Evolutionary conservation across 208 protist genomes (phyloP).

Genomic region (Leishmania guyanensis): DNA sequence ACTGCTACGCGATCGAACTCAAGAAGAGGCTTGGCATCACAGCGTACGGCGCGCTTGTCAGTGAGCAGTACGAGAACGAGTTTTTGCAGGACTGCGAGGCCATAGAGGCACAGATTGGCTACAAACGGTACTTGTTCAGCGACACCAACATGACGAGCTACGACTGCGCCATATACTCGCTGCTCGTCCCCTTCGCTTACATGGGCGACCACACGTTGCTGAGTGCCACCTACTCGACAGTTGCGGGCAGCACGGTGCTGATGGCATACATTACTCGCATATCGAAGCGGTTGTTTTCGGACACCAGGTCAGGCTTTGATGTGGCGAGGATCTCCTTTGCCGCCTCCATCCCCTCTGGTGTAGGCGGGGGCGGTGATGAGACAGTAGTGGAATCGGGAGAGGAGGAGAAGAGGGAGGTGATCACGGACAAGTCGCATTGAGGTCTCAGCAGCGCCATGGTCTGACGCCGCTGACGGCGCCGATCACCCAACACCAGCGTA

Average conservation of each 20-base stretch:
- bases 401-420: not conserved
- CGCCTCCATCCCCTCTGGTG: not conserved
- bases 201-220: constrained; percentile 43
- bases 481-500: not conserved
- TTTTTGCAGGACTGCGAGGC: constrained; percentile 51
- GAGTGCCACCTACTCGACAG: constrained; percentile 50
- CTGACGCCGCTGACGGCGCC: not conserved
- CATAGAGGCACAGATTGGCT: constrained; percentile 49
- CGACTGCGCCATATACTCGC: constrained; percentile 74
- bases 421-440: not conserved
- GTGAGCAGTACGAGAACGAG: constrained; percentile 56
- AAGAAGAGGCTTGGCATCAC: constrained; percentile 27
- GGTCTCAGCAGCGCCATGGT: not conserved
- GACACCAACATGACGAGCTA: constrained; percentile 42
- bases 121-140: constrained; percentile 47
- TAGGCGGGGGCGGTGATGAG: not conserved
- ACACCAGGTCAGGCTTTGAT: constrained; percentile 26
- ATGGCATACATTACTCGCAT: constrained; percentile 61
- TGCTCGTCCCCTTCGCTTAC: constrained; percentile 57
- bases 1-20: constrained; percentile 32
- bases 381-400: not conserved
- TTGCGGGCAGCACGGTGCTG: constrained; percentile 52
- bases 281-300: constrained; percentile 45
- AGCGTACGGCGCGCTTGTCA: constrained; percentile 40
- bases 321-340: constrained; percentile 7